phyloP scores from a whole-genome alignment of 768 basidiomycete species.

The Piloderma croceum region DNA sequence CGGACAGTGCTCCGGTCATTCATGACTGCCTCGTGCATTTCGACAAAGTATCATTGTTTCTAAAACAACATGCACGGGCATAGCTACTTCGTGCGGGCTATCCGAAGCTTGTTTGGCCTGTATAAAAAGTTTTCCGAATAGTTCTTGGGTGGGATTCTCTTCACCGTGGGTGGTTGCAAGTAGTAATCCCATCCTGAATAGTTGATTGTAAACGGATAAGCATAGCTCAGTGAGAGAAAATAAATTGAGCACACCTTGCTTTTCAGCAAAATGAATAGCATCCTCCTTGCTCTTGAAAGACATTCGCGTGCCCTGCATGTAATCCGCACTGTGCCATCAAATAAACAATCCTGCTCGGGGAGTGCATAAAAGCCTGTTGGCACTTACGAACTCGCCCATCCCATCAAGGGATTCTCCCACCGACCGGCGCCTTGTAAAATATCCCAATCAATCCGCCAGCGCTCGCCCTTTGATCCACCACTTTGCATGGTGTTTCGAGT shows the following conservation, averaged over 20 bases:
- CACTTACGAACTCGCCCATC: constrained; percentile 89
- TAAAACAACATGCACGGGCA: too few species aligned
- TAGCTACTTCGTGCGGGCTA: constrained; percentile 91
- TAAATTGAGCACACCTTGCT: constrained; percentile 62
- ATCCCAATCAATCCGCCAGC: constrained; percentile 96
- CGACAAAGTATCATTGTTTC: too few species aligned
- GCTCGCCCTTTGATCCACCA: constrained; percentile 74
- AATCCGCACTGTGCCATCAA: constrained; percentile 64
- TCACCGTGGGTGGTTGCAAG: constrained; percentile 58
- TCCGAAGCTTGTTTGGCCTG: constrained; percentile 70
- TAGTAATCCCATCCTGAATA: constrained; percentile 93
- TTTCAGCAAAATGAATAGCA: constrained; percentile 93
- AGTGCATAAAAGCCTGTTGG: too few species aligned
- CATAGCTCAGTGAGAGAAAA: constrained; percentile 4
- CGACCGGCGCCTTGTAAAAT: constrained; percentile 81
- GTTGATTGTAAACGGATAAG: constrained; percentile 8
- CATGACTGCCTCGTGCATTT: too few species aligned
- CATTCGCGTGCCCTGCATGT: constrained; percentile 87
- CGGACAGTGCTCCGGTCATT: too few species aligned
- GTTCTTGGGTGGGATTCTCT: constrained; percentile 78
- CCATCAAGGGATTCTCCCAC: constrained; percentile 99
- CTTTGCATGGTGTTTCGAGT: constrained; percentile 95
- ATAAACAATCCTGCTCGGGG: too few species aligned
- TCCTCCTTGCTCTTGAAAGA: constrained; percentile 84
- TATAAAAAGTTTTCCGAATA: constrained; percentile 92